Conservation (phyloP, 345 rosid species). For the Combretum micranthum region DNA sequence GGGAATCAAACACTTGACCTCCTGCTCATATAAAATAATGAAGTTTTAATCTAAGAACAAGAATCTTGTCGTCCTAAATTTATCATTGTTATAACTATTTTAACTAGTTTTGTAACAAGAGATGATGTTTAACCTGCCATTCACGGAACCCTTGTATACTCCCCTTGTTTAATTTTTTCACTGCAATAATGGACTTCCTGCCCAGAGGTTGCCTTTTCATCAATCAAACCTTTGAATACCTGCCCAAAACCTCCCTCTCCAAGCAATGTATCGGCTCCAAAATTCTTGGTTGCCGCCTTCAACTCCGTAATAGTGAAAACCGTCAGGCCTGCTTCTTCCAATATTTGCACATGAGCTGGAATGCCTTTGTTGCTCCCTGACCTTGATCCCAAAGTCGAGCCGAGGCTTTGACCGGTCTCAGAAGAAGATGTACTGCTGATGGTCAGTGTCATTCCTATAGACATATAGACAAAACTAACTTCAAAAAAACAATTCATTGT, state of each 20-base stretch:
- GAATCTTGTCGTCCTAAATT: too few species aligned
- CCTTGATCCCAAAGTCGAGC: not conserved
- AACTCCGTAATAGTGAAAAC: conserved; percentile 3
- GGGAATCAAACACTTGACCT: too few species aligned
- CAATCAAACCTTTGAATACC: conserved; percentile 7
- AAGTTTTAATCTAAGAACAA: too few species aligned
- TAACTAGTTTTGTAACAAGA: too few species aligned
- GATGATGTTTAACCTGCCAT: conserved; percentile 4
- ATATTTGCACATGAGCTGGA: not conserved
- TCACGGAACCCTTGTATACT: conserved; percentile 1
- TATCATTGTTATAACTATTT: too few species aligned
- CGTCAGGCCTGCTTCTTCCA: conserved; percentile 2
- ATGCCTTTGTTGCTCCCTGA: not conserved
- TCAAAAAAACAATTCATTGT: not conserved
- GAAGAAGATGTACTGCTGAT: conserved; percentile 5
- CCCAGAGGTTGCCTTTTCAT: not conserved
- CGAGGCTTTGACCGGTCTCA: not conserved
- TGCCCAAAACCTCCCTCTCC: conserved; percentile 14
- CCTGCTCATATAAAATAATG: not conserved
- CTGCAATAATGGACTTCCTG: conserved; percentile 2
- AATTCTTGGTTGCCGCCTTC: conserved; percentile 8
- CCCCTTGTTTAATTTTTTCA: not conserved
- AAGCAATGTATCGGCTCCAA: not conserved
- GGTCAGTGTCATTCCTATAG: conserved; percentile 1
- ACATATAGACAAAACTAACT: not conserved